phyloP scores from a whole-genome alignment of 2,329 filamentous ascomycete species.

The Elsinoe batatas region DNA sequence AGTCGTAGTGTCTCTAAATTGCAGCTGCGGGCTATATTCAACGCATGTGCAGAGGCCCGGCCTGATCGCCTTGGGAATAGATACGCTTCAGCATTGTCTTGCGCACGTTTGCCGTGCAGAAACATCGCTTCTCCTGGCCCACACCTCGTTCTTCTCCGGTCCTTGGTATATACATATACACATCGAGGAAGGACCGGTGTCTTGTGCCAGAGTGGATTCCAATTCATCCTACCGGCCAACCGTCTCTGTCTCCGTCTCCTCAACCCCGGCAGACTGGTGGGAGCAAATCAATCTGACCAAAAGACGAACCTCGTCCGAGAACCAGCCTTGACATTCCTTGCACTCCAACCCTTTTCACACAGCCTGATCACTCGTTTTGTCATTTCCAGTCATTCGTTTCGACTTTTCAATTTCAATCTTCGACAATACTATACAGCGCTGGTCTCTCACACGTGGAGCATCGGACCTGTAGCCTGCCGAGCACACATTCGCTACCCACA shows the following conservation, averaged over 20 bases:
- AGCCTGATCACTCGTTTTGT: constrained; percentile 8
- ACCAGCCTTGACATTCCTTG: constrained; percentile 7
- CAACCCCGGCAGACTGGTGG: background rate
- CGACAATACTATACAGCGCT: background rate
- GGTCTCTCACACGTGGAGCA: background rate
- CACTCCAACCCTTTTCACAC: background rate
- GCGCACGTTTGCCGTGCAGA: constrained; percentile 5
- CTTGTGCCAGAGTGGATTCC: background rate
- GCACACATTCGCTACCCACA: background rate
- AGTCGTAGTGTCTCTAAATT: background rate
- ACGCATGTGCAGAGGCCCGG: no score
- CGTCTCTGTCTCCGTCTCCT: background rate
- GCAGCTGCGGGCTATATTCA: background rate
- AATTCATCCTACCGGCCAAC: background rate
- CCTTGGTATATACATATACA: background rate
- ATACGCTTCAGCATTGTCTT: constrained; percentile 9
- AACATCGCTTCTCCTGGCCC: background rate
- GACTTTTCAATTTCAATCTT: background rate
- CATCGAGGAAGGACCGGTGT: background rate
- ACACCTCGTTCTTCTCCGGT: background rate
- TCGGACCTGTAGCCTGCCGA: background rate
- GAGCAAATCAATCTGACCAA: background rate
- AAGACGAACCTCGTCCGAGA: background rate
- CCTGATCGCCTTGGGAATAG: background rate
- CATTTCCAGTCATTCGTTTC: constrained; percentile 8